Percentiles rank a stretch among this genome's conserved stretches.
Evolutionary conservation across 371 early-diverging fungal species (phyloP).

Genomic region (Mucor mucedo): DNA sequence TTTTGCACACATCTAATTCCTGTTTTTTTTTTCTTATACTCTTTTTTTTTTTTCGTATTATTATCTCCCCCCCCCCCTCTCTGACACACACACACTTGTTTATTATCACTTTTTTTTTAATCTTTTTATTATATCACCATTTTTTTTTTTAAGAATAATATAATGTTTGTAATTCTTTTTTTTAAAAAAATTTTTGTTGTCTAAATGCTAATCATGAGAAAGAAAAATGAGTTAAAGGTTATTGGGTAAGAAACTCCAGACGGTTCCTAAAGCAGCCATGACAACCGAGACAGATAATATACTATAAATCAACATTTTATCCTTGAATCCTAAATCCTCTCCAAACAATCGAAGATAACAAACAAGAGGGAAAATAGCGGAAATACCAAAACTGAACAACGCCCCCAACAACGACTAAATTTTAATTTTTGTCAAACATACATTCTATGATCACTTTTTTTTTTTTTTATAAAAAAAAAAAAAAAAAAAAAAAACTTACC

Average conservation of each 20-base stretch:
- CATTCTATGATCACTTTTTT: too few relatives aligned
- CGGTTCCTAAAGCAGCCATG: constrained; percentile 41
- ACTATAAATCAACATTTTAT: constrained; percentile 22
- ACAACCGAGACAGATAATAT: constrained; percentile 28
- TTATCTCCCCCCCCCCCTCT: neutral
- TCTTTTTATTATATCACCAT: constrained; percentile 3
- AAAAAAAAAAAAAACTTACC: constrained; percentile 22
- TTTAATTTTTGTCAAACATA: neutral
- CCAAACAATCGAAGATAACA: constrained; percentile 54
- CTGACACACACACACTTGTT: constrained; percentile 5
- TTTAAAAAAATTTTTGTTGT: neutral
- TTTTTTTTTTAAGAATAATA: constrained; percentile 1
- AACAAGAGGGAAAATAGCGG: constrained; percentile 61
- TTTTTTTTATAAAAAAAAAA: too few relatives aligned
- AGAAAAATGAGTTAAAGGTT: neutral
- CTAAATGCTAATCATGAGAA: too few relatives aligned
- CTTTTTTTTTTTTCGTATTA: neutral
- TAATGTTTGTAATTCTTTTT: constrained; percentile 2
- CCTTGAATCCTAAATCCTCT: constrained; percentile 20
- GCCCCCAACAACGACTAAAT: constrained; percentile 57
- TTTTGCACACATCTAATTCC: neutral
- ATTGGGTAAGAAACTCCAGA: constrained; percentile 33
- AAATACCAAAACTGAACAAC: constrained; percentile 63
- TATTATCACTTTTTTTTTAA: constrained; percentile 12
- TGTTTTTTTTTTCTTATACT: neutral